Base-by-base conservation (phyloP, 2,329 filamentous ascomycete genomes). In the Curvularia hawaiiensis region DNA sequence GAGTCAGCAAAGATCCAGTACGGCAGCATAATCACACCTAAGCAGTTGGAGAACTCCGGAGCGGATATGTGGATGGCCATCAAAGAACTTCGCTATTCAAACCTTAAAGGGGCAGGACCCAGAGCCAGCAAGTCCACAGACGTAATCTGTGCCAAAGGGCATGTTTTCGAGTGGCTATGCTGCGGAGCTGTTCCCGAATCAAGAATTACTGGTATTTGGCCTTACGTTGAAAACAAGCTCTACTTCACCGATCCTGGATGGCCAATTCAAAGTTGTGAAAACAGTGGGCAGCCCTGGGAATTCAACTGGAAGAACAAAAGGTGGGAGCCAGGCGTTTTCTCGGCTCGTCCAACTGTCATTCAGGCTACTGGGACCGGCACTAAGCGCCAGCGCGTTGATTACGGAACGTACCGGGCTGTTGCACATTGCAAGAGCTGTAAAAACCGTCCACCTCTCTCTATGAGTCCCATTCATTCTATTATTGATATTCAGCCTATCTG, bases 161-260 rank as follows among this genome's bases (percentile, higher is more conserved):
- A 67, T n/a, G 11, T 50, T 11, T 61, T 61, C 8, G 66, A 70
- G 24, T 70, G 63, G 62, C 48, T 69, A 0, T 55, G 55, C 0
- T 45, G 45, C 4, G 61, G 65, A 1, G 2, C 7, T 4, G 63
- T 70, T 35, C 54, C 38, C 4, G 40, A 56, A 11, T 49, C 46
- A 2, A 22, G 22, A 1, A 45, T 69, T 18, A 52, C 4, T 0
- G 38, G 45, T 0, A 51, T 68, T 3, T 58, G 60, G 45, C 68
- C 66, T 0, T 70, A 31, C 2, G 68, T 67, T 49, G 63, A 65
- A 0, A 22, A 45, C 0, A 38, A 14, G 5, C 35, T 66, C 1
- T 59, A 67, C 41, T 7, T 16, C 1, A 10, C 2, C 3, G 11
- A 33, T 10, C 3, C 18, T 3, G 20, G 8, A 3, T 1, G n/a